A percentile compares a stretch with the other conserved stretches of the same genome.
These are phyloP conservation scores for Penicillium soppii DNA, from an alignment of 495 filamentous ascomycete species.

Conservation along the genomic window DNA sequence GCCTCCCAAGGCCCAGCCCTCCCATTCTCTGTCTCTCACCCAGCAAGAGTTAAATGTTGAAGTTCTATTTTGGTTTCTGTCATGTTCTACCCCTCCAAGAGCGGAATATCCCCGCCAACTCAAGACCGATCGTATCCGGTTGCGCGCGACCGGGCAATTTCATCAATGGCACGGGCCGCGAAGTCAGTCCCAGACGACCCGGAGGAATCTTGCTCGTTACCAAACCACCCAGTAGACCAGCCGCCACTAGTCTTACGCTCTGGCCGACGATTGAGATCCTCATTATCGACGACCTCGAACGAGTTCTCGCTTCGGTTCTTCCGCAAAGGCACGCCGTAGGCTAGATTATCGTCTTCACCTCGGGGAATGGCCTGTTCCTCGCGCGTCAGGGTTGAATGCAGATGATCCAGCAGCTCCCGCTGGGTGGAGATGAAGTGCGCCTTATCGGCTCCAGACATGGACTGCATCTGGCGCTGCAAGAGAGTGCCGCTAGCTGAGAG, in stretches of 20 bases:
- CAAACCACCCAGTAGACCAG: constrained; percentile 42
- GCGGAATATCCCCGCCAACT: neutral
- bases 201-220: constrained; percentile 27
- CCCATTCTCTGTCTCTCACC: neutral
- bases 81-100: neutral
- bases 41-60: neutral
- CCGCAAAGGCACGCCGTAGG: constrained; percentile 50
- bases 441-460: constrained; percentile 57
- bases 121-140: constrained; percentile 27
- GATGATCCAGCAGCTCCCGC: constrained; percentile 65
- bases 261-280: constrained; percentile 50
- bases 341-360: constrained; percentile 46
- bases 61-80: constrained; percentile 11
- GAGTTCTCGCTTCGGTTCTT: constrained; percentile 76
- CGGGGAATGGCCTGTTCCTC: constrained; percentile 58
- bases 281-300: constrained; percentile 80
- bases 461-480: constrained; percentile 63
- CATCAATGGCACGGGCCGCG: constrained; percentile 30
- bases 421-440: constrained; percentile 69
- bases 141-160: constrained; percentile 14
- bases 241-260: constrained; percentile 26
- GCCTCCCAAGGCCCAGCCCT: neutral
- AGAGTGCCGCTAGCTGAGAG: constrained; percentile 59
- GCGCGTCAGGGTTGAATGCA: constrained; percentile 71
- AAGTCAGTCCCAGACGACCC: constrained; percentile 33